Conservation (phyloP, 2,329 filamentous ascomycete genomes). For the Fusarium gaditjirri region DNA sequence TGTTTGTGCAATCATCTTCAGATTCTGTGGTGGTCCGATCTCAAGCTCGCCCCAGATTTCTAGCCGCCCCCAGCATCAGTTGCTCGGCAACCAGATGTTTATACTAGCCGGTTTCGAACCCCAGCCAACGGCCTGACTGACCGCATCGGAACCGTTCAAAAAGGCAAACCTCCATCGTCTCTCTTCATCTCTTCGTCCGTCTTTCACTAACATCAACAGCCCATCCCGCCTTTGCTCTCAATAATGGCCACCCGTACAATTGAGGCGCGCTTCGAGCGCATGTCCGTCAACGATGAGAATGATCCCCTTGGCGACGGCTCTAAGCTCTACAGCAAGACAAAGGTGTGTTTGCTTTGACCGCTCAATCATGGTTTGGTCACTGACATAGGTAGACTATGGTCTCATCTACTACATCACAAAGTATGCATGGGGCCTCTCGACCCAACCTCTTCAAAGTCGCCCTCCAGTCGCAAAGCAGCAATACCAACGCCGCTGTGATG, state of each 20-base stretch:
- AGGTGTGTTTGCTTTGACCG: constrained; percentile 64
- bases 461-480: constrained; percentile 80
- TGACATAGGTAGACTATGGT: constrained; percentile 53
- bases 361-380: constrained; percentile 11
- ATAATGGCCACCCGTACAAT: constrained; percentile 79
- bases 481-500: constrained; percentile 72
- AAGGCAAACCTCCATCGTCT: constrained; percentile 23
- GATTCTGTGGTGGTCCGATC: neutral
- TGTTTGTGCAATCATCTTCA: neutral
- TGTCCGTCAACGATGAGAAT: constrained; percentile 91
- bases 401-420: constrained; percentile 52
- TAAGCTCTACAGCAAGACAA: constrained; percentile 74
- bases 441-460: constrained; percentile 88
- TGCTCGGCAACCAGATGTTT: constrained; percentile 31
- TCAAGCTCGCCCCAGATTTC: constrained; percentile 5
- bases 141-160: constrained; percentile 24
- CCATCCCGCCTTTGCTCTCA: neutral
- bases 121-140: constrained; percentile 18
- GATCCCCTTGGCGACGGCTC: constrained; percentile 66
- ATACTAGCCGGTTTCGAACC: constrained; percentile 10
- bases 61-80: neutral
- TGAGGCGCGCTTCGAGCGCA: constrained; percentile 88
- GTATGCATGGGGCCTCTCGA: constrained; percentile 67
- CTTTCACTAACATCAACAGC: constrained; percentile 41
- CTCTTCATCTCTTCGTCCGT: constrained; percentile 13